A percentile compares a stretch with the other conserved stretches of the same genome.
These are phyloP conservation scores for Aspergillus luchuensis DNA, from an alignment of 2,329 filamentous ascomycete genomes.

Conservation along the genomic window DNA sequence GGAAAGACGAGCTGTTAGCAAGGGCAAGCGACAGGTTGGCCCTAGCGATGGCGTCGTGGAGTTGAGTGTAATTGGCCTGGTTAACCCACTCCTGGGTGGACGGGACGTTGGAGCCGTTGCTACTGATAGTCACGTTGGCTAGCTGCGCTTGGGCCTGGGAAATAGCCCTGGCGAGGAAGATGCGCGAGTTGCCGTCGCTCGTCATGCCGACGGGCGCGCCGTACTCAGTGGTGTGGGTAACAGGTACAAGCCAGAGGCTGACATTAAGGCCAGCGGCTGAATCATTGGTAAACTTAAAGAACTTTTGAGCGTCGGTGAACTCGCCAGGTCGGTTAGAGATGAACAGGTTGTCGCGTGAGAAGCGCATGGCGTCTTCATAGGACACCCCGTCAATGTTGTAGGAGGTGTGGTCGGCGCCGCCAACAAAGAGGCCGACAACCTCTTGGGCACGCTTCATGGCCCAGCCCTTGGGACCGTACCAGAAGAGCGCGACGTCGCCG, in stretches of 20 bases:
- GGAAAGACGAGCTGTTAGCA: slow-evolving; percentile 1
- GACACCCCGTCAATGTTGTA: neutral
- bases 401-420: neutral
- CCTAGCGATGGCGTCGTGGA: slow-evolving; percentile 1
- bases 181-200: slow-evolving; percentile 1
- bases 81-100: slow-evolving; percentile 6
- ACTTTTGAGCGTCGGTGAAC: slow-evolving; percentile 3
- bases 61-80: neutral
- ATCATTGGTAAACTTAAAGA: slow-evolving; percentile 3
- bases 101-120: neutral
- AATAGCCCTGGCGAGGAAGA: neutral
- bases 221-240: slow-evolving; percentile 1
- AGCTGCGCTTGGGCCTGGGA: neutral
- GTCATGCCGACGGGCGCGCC: slow-evolving; percentile 3
- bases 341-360: neutral
- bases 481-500: slow-evolving; percentile 3
- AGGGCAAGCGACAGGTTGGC: slow-evolving; percentile 1
- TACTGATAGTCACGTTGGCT: neutral
- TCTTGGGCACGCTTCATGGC: slow-evolving; percentile 1
- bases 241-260: slow-evolving; percentile 1
- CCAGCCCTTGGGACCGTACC: slow-evolving; percentile 3
- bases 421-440: neutral
- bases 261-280: slow-evolving; percentile 2
- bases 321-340: slow-evolving; percentile 4
- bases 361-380: slow-evolving; percentile 4